These are phyloP conservation scores for Rhizopogon vesiculosus DNA, from an alignment of 768 basidiomycete genomes.

Conservation along the genomic window DNA sequence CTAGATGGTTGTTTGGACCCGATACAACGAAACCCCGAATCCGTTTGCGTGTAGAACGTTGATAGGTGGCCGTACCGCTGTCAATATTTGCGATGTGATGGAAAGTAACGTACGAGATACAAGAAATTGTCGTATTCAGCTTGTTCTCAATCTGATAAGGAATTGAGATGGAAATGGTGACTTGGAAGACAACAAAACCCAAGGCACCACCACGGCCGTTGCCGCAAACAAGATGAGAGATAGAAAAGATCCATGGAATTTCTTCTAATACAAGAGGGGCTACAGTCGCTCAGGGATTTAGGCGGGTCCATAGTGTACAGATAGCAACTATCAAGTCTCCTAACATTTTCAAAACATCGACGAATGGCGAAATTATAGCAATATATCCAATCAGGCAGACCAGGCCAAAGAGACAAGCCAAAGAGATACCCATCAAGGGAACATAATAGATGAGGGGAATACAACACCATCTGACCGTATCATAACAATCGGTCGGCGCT, in stretches of 20 bases:
- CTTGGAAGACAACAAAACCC: background rate
- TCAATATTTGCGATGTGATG: conserved; percentile 3
- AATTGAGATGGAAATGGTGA: background rate
- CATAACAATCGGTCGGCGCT: conserved; percentile 77
- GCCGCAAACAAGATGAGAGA: conserved; percentile 2
- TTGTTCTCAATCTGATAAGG: background rate
- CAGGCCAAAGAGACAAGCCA: conserved; percentile 14
- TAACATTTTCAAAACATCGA: conserved; percentile 20
- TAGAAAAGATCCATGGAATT: background rate
- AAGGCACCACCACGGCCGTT: background rate
- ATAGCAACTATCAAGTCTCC: conserved; percentile 23
- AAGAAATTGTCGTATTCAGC: background rate
- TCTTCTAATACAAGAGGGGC: conserved; percentile 21
- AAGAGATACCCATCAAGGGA: conserved; percentile 44
- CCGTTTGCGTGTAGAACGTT: conserved; percentile 2
- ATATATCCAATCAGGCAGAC: conserved; percentile 17
- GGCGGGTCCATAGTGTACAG: conserved; percentile 27
- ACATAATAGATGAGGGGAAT: conserved; percentile 78
- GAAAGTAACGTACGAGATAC: conserved; percentile 1
- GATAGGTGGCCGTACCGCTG: conserved; percentile 5
- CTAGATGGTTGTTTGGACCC: background rate
- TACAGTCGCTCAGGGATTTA: conserved; percentile 21
- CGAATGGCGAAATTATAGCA: conserved; percentile 16
- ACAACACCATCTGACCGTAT: conserved; percentile 83
- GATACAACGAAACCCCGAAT: background rate